Base-by-base conservation (phyloP, 2,329 filamentous ascomycete genomes). In the Fusarium tricinctum region DNA sequence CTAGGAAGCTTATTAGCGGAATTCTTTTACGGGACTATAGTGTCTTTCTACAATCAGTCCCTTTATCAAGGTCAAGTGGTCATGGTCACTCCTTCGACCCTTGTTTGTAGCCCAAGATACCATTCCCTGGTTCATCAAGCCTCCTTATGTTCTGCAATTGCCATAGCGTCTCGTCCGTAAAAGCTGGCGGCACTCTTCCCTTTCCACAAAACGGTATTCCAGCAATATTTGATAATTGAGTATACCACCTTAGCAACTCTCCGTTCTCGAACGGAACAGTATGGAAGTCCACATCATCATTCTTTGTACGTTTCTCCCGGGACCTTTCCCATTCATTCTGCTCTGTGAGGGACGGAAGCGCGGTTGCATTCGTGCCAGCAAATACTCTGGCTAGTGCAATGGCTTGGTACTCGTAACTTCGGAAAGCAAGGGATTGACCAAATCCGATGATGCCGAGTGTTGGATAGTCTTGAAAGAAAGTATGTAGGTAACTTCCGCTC, bases 401-500 rank as follows among this genome's bases (percentile, higher is more conserved):
- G 8, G 50, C 50, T 3, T 53, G 50, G 10, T 53, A 53, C 50
- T 53, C 50, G 20, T 53, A 53, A 15, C 50, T 53, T 4, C 50
- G 40, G 5, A 53, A 53, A 1, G 50, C 40, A 3, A 53, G 40
- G 5, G 8, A 35, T 17, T 53, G 22, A 14, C 50, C 50, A 19
- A 45, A 4, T 4, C 50, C 50, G 5, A 53, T 53, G 13, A 46
- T 53, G 4, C 50, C 50, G 20, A 53, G 50, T 6, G n/a, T 46
- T 5, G 20, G 40, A 6, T 28, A 19, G 5, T 22, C 14, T 17
- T n/a, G 22, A 3, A 53, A 53, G 14, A 53, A 46, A 6, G 40
- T 53, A n/a, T 53, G 40, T 1, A 53, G 13, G 30, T n/a, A 53
- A 14, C n/a, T 52, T 0, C 30, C 22, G 0, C 19, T 17, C 2